These are phyloP conservation scores for Cladosporium sp. DNA, from an alignment of 2,329 filamentous ascomycete species.

Conservation along the genomic window DNA sequence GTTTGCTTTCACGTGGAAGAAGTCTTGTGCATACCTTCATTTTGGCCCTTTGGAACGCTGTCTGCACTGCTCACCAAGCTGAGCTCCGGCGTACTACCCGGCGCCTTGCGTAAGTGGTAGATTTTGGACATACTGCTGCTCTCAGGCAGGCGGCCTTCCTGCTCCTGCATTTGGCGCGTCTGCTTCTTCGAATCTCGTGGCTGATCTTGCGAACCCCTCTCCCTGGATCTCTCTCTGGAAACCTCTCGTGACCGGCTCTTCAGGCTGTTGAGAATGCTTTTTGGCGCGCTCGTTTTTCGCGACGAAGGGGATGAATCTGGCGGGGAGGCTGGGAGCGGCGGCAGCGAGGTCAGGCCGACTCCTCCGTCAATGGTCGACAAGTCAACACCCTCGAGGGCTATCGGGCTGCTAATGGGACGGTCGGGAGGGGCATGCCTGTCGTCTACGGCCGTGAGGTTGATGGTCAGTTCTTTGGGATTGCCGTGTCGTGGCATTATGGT, in stretches of 20 bases:
- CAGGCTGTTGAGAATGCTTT: slow-evolving; percentile 26
- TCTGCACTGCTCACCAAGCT: slow-evolving; percentile 32
- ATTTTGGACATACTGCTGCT: slow-evolving; percentile 32
- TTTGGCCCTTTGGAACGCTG: slow-evolving; percentile 21
- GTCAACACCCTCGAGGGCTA: slow-evolving; percentile 33
- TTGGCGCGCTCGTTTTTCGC: slow-evolving; percentile 23
- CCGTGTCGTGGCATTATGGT: slow-evolving; percentile 27
- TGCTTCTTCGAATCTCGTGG: slow-evolving; percentile 18
- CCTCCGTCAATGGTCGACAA: slow-evolving; percentile 33
- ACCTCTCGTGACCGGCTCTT: slow-evolving; percentile 19
- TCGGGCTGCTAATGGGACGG: slow-evolving; percentile 29
- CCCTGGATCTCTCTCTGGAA: slow-evolving; percentile 3
- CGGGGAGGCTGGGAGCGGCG: slow-evolving; percentile 25
- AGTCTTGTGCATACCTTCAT: slow-evolving; percentile 22
- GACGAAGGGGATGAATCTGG: slow-evolving; percentile 26
- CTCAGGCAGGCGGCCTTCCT: slow-evolving; percentile 27
- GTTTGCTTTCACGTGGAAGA: slow-evolving; percentile 1
- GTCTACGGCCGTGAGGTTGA: slow-evolving; percentile 20
- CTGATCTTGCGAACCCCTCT: slow-evolving; percentile 1
- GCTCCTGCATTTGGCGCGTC: slow-evolving; percentile 23
- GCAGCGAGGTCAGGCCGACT: slow-evolving; percentile 21
- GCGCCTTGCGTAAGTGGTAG: slow-evolving; percentile 38
- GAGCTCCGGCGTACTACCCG: slow-evolving; percentile 47
- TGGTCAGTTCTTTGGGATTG: slow-evolving; percentile 27
- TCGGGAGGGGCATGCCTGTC: slow-evolving; percentile 11